Evolutionary conservation across 805 yeast species (phyloP), one percentile per base, ranked within the genome.

Genomic region (Monosporozyma yasuniensis): DNA sequence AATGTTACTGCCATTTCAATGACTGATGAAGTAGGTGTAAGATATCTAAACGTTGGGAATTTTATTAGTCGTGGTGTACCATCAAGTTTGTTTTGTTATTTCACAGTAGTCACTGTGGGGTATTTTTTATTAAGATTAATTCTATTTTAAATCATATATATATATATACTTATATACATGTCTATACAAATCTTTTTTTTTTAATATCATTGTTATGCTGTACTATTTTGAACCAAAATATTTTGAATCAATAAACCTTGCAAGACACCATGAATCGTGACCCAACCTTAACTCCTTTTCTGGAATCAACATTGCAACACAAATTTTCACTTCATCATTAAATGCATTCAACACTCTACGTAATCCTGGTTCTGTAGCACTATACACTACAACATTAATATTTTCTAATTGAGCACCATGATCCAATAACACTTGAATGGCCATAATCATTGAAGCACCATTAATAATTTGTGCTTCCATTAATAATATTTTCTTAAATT

Each of bases 361-460:
- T 5, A 87, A 66, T 3, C 96, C 96, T 35, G 80, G 72, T 56
- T 84, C 93, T 0, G 95, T 80, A n/a, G 88, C 85, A 47, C 84
- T 65, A 60, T 85, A 86, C 4, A 83, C 70, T 11, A 88, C 80
- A 48, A 89, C 72, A 2, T 82, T 76, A 21, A 93, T 84, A 55
- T 84, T 76, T 28, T 73, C 69, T 46, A 77, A 75, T 8, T 64
- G 57, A 21, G 87, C 83, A 6, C 83, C 84, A 62, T 91, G 95
- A 61, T 91, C 98, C 14, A 86, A 57, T 46, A 91, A 69, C 3
- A 91, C 89, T 58, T 88, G 93, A 43, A 87, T 79, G 0, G 97
- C 96, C 98, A 91, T 93, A 42, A 88, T 84, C 1, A 90, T 83
- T 0, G 96, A 96, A 0, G 96, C 95, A 2, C 98, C 99, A 28